Evolutionary conservation across 2,329 filamentous ascomycete genomes (phyloP).

Genomic region (Aspergillus caelatus): DNA sequence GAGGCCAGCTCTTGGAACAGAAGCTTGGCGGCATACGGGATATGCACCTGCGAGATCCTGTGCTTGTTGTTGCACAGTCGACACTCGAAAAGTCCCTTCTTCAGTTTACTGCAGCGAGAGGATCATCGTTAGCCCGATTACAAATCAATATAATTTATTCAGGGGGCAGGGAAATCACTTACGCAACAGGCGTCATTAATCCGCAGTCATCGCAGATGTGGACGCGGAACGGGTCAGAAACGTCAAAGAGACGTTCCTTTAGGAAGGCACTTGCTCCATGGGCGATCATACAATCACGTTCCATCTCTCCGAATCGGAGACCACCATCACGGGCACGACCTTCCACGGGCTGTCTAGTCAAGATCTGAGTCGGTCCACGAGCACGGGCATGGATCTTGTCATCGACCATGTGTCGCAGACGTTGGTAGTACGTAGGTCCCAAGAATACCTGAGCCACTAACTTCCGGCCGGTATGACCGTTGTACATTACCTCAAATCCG

Average conservation of each 20-base stretch:
- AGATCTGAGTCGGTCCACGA: conserved; percentile 92
- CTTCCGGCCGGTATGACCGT: conserved; percentile 95
- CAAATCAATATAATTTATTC: conserved; percentile 3
- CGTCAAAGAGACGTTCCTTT: conserved; percentile 96
- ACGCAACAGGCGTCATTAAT: conserved; percentile 98
- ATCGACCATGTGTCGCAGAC: conserved; percentile 98
- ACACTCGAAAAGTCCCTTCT: conserved; percentile 95
- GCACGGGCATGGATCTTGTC: conserved; percentile 99
- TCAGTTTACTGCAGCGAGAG: conserved; percentile 69
- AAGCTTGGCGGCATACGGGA: conserved; percentile 95
- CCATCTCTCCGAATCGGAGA: conserved; percentile 99
- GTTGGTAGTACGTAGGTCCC: conserved; percentile 97
- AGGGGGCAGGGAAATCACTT: conserved; percentile 55
- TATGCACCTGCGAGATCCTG: conserved; percentile 95
- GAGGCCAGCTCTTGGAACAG: conserved; percentile 97
- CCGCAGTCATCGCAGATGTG: conserved; percentile 99
- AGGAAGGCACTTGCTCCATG: conserved; percentile 95
- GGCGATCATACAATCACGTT: conserved; percentile 99
- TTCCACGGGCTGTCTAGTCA: conserved; percentile 96
- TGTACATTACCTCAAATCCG: conserved; percentile 98
- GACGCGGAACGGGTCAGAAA: conserved; percentile 95
- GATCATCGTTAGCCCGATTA: conserved; percentile 26
- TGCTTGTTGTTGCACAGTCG: conserved; percentile 99
- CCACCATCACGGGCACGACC: conserved; percentile 97
- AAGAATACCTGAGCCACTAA: conserved; percentile 93